Evolutionary conservation across 345 rosid species (phyloP).

Genomic region (Angophora floribunda): DNA sequence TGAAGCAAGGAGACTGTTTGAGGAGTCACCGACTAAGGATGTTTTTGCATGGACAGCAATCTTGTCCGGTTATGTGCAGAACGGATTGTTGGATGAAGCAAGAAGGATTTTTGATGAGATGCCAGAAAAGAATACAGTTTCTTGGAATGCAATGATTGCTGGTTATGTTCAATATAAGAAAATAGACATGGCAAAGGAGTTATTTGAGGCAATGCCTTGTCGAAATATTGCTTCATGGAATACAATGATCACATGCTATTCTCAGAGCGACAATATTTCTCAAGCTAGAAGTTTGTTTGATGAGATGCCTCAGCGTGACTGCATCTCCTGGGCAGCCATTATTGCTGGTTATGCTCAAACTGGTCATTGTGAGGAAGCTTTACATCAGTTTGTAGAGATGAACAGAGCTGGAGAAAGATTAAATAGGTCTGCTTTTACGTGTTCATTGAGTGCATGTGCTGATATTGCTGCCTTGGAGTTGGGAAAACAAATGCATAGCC

Average conservation of each 20-base stretch:
- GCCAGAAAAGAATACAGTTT: slow-evolving; percentile 11
- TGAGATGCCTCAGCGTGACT: slow-evolving; percentile 15
- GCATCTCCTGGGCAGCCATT: slow-evolving; percentile 21
- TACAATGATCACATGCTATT: slow-evolving; percentile 21
- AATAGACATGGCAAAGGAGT: slow-evolving; percentile 2
- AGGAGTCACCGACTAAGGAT: slow-evolving; percentile 7
- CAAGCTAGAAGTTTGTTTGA: slow-evolving; percentile 14
- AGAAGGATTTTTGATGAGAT: not conserved
- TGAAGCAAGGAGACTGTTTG: slow-evolving; percentile 5
- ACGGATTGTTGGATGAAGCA: slow-evolving; percentile 9
- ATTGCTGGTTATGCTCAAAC: slow-evolving; percentile 23
- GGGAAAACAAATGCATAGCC: slow-evolving; percentile 19
- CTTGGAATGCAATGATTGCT: slow-evolving; percentile 13
- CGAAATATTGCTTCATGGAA: slow-evolving; percentile 23
- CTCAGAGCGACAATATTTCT: slow-evolving; percentile 11
- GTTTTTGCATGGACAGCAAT: slow-evolving; percentile 13
- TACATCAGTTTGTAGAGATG: slow-evolving; percentile 6
- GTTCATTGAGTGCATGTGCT: slow-evolving; percentile 19
- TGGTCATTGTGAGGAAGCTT: slow-evolving; percentile 17
- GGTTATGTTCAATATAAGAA: slow-evolving; percentile 3
- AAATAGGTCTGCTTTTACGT: slow-evolving; percentile 3
- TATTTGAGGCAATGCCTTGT: slow-evolving; percentile 17
- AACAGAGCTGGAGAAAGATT: slow-evolving; percentile 2
- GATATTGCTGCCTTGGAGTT: slow-evolving; percentile 8
- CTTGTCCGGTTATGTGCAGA: slow-evolving; percentile 10